Percentiles rank a stretch among this genome's conserved stretches.
Evolutionary conservation across 139 green algal genomes (phyloP).

Genomic region (Penium margaritaceum): DNA sequence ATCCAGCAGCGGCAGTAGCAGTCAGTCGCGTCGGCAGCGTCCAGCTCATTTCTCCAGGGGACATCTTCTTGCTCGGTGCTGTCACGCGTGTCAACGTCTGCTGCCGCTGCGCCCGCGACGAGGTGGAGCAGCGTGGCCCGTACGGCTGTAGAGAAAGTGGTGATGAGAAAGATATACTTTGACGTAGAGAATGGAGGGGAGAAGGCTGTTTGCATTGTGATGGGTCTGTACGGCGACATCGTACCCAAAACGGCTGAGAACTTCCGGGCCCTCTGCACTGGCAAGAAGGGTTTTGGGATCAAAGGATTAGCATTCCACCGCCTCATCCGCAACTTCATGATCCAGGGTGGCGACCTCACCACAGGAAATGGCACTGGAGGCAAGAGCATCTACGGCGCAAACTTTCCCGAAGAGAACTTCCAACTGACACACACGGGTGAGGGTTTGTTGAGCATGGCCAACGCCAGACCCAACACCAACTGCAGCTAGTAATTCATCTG

Average conservation of each 20-base stretch:
- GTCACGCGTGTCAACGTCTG: too few relatives aligned
- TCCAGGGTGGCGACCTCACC: constrained; percentile 56
- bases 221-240: constrained; percentile 72
- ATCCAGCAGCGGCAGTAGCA: too few relatives aligned
- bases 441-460: constrained; percentile 64
- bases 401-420: constrained; percentile 53
- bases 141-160: too few relatives aligned
- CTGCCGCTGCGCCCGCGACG: too few relatives aligned
- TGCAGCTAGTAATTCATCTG: constrained; percentile 75
- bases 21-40: too few relatives aligned
- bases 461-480: constrained; percentile 66
- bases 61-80: too few relatives aligned
- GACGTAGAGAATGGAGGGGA: constrained; percentile 71
- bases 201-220: constrained; percentile 65
- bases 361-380: constrained; percentile 50
- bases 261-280: constrained; percentile 80
- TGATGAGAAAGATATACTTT: constrained; percentile 67
- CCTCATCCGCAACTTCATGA: constrained; percentile 55
- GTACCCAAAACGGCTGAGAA: constrained; percentile 74
- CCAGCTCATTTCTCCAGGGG: too few relatives aligned
- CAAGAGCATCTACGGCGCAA: constrained; percentile 56
- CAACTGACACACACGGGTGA: constrained; percentile 72
- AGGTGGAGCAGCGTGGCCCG: too few relatives aligned
- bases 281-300: constrained; percentile 45
- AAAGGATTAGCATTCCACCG: constrained; percentile 50